Percentiles rank a stretch among this genome's conserved stretches.
phyloP scores from a whole-genome alignment of 1,139 yeast species.

The Taiozyma sp. region DNA sequence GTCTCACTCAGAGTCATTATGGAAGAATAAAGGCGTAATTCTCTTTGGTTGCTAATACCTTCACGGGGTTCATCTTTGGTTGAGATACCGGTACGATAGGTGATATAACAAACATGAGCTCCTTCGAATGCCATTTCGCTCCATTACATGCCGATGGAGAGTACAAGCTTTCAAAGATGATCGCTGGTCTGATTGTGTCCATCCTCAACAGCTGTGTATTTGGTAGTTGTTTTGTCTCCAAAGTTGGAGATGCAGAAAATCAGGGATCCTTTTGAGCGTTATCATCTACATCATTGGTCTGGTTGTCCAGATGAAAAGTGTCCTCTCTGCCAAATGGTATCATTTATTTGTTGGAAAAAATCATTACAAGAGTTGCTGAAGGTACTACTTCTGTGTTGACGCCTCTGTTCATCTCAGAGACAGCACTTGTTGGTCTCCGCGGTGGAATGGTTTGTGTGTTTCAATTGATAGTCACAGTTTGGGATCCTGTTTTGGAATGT shows the following conservation, averaged over 20 bases:
- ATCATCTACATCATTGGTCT: constrained; percentile 45
- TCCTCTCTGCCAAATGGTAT: constrained; percentile 36
- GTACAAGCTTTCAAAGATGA: constrained; percentile 36
- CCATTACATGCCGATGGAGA: constrained; percentile 26
- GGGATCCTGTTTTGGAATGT: constrained; percentile 55
- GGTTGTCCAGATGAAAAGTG: constrained; percentile 37
- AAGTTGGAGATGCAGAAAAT: constrained; percentile 48
- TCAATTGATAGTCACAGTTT: constrained; percentile 48
- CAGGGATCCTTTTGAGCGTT: constrained; percentile 43
- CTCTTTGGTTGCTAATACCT: constrained; percentile 33
- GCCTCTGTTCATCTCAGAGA: constrained; percentile 53
- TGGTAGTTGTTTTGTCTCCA: constrained; percentile 63
- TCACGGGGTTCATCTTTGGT: constrained; percentile 70
- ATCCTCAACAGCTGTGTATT: constrained; percentile 66
- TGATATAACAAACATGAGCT: constrained; percentile 56
- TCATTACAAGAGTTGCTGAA: constrained; percentile 49
- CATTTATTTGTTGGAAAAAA: constrained; percentile 48
- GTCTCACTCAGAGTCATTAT: not conserved
- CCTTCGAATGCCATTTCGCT: constrained; percentile 48
- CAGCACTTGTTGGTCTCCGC: constrained; percentile 48
- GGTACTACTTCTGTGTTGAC: constrained; percentile 51
- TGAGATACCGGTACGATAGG: constrained; percentile 76
- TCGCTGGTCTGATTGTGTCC: constrained; percentile 56
- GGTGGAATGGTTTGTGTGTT: constrained; percentile 54
- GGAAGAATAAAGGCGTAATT: not conserved